These are phyloP conservation scores for Phytophthora aleatoria DNA, from an alignment of 352 stramenopile genomes.

Conservation along the genomic window DNA sequence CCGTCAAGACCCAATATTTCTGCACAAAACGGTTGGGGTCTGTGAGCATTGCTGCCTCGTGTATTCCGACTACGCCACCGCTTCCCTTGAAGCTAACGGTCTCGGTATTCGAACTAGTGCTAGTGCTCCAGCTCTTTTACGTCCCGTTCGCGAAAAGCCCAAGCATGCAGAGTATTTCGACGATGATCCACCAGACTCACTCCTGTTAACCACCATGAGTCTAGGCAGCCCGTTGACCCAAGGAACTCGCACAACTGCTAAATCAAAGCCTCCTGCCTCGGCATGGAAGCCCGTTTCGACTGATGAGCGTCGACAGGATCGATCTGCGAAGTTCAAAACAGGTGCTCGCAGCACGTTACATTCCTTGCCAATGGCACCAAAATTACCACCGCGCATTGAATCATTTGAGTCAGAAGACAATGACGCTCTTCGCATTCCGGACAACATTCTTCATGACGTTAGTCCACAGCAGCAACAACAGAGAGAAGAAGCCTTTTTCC, in stretches of 20 bases:
- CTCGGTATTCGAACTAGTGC: slow-evolving; percentile 43
- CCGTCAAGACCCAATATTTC: slow-evolving; percentile 92
- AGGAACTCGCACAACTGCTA: slow-evolving; percentile 7
- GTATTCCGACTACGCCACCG: slow-evolving; percentile 90
- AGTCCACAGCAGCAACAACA: slow-evolving; percentile 34
- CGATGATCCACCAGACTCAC: slow-evolving; percentile 44
- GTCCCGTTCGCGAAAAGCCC: slow-evolving; percentile 54
- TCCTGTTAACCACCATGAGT: slow-evolving; percentile 23
- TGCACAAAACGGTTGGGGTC: slow-evolving; percentile 91
- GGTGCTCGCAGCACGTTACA: slow-evolving; percentile 34
- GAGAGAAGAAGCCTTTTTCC: slow-evolving; percentile 74
- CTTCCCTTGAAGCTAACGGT: slow-evolving; percentile 73
- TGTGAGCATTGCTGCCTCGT: slow-evolving; percentile 95
- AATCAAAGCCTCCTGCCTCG: slow-evolving; percentile 50
- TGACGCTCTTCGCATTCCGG: slow-evolving; percentile 31
- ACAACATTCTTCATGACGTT: slow-evolving; percentile 17
- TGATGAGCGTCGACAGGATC: slow-evolving; percentile 17
- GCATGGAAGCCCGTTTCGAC: slow-evolving; percentile 65
- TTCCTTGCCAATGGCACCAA: slow-evolving; percentile 49
- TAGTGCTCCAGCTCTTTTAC: slow-evolving; percentile 68
- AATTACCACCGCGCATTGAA: slow-evolving; percentile 66
- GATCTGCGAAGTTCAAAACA: slow-evolving; percentile 19
- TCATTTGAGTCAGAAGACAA: slow-evolving; percentile 49
- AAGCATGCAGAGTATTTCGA: slow-evolving; percentile 45
- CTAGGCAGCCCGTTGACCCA: slow-evolving; percentile 4